phyloP scores from a whole-genome alignment of 129 eudicot genomes.

The Flaveria ramosissima region DNA sequence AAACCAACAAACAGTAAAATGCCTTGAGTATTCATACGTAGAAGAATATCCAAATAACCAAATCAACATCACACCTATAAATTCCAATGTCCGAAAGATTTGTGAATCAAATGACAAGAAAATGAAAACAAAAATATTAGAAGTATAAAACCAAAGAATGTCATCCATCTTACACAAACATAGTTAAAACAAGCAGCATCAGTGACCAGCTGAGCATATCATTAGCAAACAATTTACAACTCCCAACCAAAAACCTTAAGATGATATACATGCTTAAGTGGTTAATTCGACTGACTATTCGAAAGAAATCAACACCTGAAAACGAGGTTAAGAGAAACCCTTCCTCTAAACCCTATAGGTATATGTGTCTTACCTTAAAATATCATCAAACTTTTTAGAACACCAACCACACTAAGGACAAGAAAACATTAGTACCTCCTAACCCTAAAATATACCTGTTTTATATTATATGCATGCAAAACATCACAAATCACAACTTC shows the following conservation, averaged over 20 bases:
- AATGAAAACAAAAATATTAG: too few relatives aligned
- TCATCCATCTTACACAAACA: constrained; percentile 22
- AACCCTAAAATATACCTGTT: constrained; percentile 21
- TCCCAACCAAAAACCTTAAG: constrained; percentile 35
- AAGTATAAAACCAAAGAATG: neutral
- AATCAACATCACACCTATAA: neutral
- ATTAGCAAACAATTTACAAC: constrained; percentile 37
- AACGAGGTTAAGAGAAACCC: constrained; percentile 31
- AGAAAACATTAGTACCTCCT: constrained; percentile 25
- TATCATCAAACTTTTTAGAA: constrained; percentile 27
- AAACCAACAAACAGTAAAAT: neutral
- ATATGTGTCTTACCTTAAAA: constrained; percentile 10
- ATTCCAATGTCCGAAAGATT: neutral
- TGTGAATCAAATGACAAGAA: neutral
- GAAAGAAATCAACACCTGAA: constrained; percentile 9
- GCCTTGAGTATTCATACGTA: neutral
- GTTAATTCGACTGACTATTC: constrained; percentile 10
- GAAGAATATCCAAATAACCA: neutral
- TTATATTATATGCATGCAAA: neutral
- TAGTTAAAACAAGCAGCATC: constrained; percentile 24
- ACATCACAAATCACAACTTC: constrained; percentile 31
- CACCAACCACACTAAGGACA: constrained; percentile 21
- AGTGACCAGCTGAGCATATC: constrained; percentile 24
- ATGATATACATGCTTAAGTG: constrained; percentile 18
- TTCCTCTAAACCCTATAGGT: constrained; percentile 30